Percentiles rank a stretch among this genome's conserved stretches.
phyloP scores from a whole-genome alignment of 2,329 filamentous ascomycete species.

The Nemania serpens region DNA sequence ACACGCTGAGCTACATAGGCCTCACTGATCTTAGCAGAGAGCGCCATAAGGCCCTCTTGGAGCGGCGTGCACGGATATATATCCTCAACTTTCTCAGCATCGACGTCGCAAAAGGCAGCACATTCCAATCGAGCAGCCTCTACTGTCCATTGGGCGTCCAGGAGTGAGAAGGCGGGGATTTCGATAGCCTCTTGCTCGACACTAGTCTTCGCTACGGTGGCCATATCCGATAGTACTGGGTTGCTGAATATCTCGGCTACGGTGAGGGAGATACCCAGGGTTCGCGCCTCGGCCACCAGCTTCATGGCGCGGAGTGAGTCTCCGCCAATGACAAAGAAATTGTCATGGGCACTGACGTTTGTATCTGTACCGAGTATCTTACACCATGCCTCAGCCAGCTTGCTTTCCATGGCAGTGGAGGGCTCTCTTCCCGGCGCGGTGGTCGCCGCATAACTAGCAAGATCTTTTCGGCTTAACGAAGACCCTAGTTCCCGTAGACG shows the following conservation, averaged over 20 bases:
- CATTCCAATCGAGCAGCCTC: constrained; percentile 45
- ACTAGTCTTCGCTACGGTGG: constrained; percentile 40
- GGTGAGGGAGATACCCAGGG: constrained; percentile 46
- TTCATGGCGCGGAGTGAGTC: constrained; percentile 59
- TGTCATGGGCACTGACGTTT: constrained; percentile 39
- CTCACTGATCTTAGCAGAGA: constrained; percentile 55
- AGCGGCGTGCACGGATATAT: constrained; percentile 59
- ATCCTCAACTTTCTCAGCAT: constrained; percentile 49
- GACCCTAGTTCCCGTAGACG: constrained; percentile 51
- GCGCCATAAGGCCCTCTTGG: constrained; percentile 59
- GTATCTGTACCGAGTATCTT: constrained; percentile 44
- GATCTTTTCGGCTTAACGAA: constrained; percentile 48
- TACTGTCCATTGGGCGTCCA: constrained; percentile 43
- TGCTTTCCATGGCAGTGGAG: constrained; percentile 46
- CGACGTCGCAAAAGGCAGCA: constrained; percentile 47
- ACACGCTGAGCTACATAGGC: constrained; percentile 59
- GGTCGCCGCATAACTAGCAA: constrained; percentile 43
- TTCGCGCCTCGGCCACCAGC: constrained; percentile 51
- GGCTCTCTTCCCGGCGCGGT: constrained; percentile 44
- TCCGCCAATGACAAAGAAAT: constrained; percentile 43
- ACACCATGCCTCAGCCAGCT: constrained; percentile 45
- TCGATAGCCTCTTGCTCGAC: constrained; percentile 35
- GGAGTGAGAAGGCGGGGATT: constrained; percentile 47
- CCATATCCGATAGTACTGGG: constrained; percentile 52
- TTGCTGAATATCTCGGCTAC: constrained; percentile 53